Evolutionary conservation across 2,329 filamentous ascomycete genomes (phyloP).

Genomic region (Pseudopyricularia javanii): DNA sequence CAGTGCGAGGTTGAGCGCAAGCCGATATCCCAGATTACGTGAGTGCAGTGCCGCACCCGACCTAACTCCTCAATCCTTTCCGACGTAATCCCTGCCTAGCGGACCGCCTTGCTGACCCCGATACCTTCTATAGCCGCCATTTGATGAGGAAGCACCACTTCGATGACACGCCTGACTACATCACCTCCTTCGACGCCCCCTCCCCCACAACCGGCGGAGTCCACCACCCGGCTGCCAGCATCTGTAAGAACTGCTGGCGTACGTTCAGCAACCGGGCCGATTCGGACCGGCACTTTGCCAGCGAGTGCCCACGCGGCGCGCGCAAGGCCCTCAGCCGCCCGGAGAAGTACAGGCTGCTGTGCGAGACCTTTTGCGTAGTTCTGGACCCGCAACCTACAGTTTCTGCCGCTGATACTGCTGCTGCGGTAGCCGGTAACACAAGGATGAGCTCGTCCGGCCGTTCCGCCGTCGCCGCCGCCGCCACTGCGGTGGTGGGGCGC

Average conservation of each 20-base stretch:
- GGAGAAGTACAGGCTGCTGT: conserved; percentile 16
- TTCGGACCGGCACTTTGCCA: conserved; percentile 14
- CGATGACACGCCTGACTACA: conserved; percentile 9
- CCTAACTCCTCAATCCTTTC: too few relatives aligned
- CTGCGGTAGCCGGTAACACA: too few relatives aligned
- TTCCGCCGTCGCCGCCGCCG: too few relatives aligned
- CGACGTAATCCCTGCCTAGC: too few relatives aligned
- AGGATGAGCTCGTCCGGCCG: not conserved
- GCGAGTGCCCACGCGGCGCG: conserved; percentile 12
- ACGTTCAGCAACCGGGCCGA: conserved; percentile 11
- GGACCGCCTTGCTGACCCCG: not conserved
- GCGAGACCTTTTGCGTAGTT: conserved; percentile 10
- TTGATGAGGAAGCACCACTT: conserved; percentile 12
- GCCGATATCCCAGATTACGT: not conserved
- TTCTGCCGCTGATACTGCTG: too few relatives aligned
- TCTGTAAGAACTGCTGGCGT: conserved; percentile 20
- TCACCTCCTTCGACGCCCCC: conserved; percentile 17
- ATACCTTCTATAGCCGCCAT: not conserved
- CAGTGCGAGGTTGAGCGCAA: not conserved
- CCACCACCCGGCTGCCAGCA: conserved; percentile 14
- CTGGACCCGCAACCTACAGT: not conserved
- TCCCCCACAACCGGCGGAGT: conserved; percentile 9
- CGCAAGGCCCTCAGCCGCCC: conserved; percentile 16
- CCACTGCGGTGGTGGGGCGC: not conserved
- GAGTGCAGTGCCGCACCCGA: too few relatives aligned